Conservation (phyloP, 2,329 filamentous ascomycete species). For the Talaromyces sp. region DNA sequence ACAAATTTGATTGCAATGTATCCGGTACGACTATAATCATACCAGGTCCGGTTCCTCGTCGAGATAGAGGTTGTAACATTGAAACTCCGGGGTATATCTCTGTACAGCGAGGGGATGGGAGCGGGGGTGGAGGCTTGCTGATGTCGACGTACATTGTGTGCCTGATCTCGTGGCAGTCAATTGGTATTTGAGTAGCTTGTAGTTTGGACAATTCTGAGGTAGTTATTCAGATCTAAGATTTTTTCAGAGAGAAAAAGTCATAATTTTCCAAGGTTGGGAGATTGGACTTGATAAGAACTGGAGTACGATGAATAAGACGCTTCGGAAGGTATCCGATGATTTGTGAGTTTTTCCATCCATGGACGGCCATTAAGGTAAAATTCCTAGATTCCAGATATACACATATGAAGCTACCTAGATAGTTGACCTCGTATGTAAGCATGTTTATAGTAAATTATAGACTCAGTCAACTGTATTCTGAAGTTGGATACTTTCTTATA, state of each 20-base stretch:
- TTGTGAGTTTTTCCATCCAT: no score
- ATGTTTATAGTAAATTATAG: no score
- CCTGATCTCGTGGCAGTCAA: not conserved
- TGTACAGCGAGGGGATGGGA: constrained; percentile 1
- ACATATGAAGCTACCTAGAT: no score
- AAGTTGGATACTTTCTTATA: not conserved
- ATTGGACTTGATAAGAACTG: not conserved
- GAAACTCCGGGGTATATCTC: constrained; percentile 19
- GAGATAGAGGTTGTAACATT: constrained; percentile 46
- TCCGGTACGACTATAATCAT: constrained; percentile 43
- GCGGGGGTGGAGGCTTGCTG: constrained; percentile 4
- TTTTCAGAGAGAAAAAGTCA: not conserved
- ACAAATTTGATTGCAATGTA: constrained; percentile 22
- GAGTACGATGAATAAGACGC: not conserved
- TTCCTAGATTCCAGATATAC: no score
- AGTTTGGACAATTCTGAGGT: no score
- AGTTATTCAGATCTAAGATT: not conserved
- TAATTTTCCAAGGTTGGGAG: not conserved
- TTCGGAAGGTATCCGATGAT: not conserved
- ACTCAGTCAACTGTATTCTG: not conserved
- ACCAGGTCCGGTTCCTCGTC: constrained; percentile 45
- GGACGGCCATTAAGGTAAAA: no score
- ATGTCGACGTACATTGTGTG: constrained; percentile 4
- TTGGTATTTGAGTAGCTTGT: not conserved
- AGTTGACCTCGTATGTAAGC: no score